Conservation (phyloP, 768 basidiomycete species). For the Psilocybe subaeruginosa region DNA sequence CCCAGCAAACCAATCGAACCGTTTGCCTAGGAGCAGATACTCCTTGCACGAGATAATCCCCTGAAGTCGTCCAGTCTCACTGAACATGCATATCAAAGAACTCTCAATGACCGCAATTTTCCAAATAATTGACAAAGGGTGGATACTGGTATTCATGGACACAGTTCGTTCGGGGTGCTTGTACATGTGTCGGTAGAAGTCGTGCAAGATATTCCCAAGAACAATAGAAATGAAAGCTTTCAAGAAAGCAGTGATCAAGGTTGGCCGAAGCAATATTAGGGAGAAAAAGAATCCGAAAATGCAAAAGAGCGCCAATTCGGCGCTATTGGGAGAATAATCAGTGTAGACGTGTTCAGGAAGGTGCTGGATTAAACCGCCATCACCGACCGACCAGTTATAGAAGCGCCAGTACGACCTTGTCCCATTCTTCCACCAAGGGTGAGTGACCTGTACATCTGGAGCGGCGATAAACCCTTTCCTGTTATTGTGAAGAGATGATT, state of each 20-base stretch:
- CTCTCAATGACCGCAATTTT: slow-evolving; percentile 50
- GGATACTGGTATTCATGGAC: slow-evolving; percentile 35
- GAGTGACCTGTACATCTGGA: slow-evolving; percentile 50
- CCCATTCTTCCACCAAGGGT: slow-evolving; percentile 62
- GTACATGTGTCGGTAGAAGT: slow-evolving; percentile 50
- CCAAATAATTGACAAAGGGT: slow-evolving; percentile 33
- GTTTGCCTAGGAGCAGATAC: slow-evolving; percentile 32
- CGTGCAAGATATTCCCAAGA: slow-evolving; percentile 47
- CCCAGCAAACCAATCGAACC: slow-evolving; percentile 63
- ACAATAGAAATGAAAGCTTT: slow-evolving; percentile 31
- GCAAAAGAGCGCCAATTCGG: slow-evolving; percentile 42
- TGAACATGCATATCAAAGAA: slow-evolving; percentile 50
- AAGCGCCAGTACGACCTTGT: slow-evolving; percentile 51
- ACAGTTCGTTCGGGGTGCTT: slow-evolving; percentile 38
- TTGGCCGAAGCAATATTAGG: slow-evolving; percentile 16
- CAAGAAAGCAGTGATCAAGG: slow-evolving; percentile 14
- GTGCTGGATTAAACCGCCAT: slow-evolving; percentile 49
- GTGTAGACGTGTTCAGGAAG: slow-evolving; percentile 51
- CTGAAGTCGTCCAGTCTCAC: slow-evolving; percentile 49
- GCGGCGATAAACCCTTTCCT: slow-evolving; percentile 50
- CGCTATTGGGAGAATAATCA: slow-evolving; percentile 51
- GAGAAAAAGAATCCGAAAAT: slow-evolving; percentile 15
- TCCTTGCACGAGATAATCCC: slow-evolving; percentile 51
- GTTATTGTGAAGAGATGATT: slow-evolving; percentile 33
- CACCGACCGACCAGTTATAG: slow-evolving; percentile 62